Evolutionary conservation across 768 basidiomycete genomes (phyloP).

Genomic region (Tylopilus sp.): DNA sequence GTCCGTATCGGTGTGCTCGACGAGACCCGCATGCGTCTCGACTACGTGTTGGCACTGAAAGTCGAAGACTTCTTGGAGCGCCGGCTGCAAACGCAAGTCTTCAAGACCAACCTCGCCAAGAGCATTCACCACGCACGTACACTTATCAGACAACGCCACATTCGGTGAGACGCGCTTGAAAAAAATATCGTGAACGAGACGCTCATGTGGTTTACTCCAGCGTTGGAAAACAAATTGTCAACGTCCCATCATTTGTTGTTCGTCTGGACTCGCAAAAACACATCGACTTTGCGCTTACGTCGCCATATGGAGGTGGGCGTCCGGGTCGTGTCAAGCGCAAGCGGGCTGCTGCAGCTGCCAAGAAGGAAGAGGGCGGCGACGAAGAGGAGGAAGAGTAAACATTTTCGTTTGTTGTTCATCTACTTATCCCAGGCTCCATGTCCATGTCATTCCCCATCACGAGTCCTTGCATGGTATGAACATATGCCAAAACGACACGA

Average conservation of each 20-base stretch:
- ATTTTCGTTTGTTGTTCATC: constrained; percentile 16
- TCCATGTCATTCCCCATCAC: constrained; percentile 21
- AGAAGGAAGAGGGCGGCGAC: constrained; percentile 86
- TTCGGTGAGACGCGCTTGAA: constrained; percentile 60
- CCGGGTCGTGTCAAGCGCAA: constrained; percentile 98
- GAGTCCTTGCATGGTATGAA: constrained; percentile 32
- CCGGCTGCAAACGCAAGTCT: constrained; percentile 97
- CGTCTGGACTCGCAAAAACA: constrained; percentile 99
- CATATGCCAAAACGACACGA: constrained; percentile 29
- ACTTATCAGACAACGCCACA: constrained; percentile 97
- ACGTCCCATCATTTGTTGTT: constrained; percentile 97
- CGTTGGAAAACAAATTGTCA: constrained; percentile 99
- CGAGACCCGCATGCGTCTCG: constrained; percentile 97
- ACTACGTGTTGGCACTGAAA: constrained; percentile 99
- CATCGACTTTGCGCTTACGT: constrained; percentile 98
- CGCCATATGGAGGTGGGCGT: constrained; percentile 93
- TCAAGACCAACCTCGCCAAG: constrained; percentile 98
- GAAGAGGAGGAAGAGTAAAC: constrained; percentile 87
- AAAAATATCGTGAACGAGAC: not conserved
- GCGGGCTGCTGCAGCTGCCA: constrained; percentile 89
- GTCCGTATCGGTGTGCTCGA: constrained; percentile 99
- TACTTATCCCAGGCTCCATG: constrained; percentile 28
- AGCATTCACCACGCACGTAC: constrained; percentile 98
- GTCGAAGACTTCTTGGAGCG: constrained; percentile 99
- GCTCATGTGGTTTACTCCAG: constrained; percentile 35